phyloP scores from a whole-genome alignment of 2,329 filamentous ascomycete species.

The Hypomyces rosellus region DNA sequence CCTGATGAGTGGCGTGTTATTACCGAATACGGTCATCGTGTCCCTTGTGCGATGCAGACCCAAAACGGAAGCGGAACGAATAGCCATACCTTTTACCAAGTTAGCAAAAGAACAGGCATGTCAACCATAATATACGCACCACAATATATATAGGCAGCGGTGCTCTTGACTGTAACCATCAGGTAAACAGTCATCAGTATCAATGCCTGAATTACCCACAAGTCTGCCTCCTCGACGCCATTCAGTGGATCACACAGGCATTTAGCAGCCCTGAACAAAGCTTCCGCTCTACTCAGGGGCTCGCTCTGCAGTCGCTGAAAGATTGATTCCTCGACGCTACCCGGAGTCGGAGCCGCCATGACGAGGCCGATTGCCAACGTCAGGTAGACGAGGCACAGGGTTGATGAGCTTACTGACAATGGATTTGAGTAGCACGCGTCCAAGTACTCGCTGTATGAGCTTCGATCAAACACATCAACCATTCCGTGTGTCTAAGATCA shows the following conservation, averaged over 20 bases:
- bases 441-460: slow-evolving; percentile 41
- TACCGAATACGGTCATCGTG: slow-evolving; percentile 46
- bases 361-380: slow-evolving; percentile 58
- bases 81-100: slow-evolving; percentile 48
- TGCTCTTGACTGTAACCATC: slow-evolving; percentile 54
- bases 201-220: slow-evolving; percentile 60
- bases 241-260: slow-evolving; percentile 38
- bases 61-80: slow-evolving; percentile 55
- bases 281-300: slow-evolving; percentile 48
- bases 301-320: slow-evolving; percentile 45
- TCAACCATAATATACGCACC: slow-evolving; percentile 33
- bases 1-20: slow-evolving; percentile 32
- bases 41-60: slow-evolving; percentile 55
- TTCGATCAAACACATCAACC: slow-evolving; percentile 52
- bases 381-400: slow-evolving; percentile 55
- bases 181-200: slow-evolving; percentile 59
- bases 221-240: slow-evolving; percentile 55
- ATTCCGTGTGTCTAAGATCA: slow-evolving; percentile 49
- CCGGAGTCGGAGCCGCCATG: slow-evolving; percentile 46
- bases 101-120: slow-evolving; percentile 8
- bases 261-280: slow-evolving; percentile 56
- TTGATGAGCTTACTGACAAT: slow-evolving; percentile 40
- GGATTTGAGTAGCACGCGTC: slow-evolving; percentile 50
- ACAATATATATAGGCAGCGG: slow-evolving; percentile 56
- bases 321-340: slow-evolving; percentile 42